Percentiles rank a stretch among this genome's conserved stretches.
Evolutionary conservation across 176 grass and related monocot genomes (phyloP).

Genomic region (Triticum dicoccoides): DNA sequence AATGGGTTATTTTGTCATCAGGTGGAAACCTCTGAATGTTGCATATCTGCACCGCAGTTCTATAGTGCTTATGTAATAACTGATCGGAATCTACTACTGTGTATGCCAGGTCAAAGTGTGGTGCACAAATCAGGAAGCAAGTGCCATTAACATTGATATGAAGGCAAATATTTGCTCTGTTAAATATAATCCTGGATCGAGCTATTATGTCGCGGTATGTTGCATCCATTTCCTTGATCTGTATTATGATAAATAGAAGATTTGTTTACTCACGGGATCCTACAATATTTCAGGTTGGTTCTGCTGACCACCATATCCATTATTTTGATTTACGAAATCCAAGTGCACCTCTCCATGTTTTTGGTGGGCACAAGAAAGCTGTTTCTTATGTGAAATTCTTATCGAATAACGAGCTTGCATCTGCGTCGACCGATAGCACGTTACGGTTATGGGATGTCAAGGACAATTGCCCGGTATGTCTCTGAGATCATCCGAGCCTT

Average conservation of each 20-base stretch:
- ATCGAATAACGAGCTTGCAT: slow-evolving; percentile 87
- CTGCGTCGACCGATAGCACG: slow-evolving; percentile 96
- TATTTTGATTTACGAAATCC: slow-evolving; percentile 98
- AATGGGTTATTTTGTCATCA: not conserved
- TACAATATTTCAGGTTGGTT: slow-evolving; percentile 73
- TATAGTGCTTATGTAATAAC: not conserved
- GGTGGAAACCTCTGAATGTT: not conserved
- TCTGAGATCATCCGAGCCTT: slow-evolving; percentile 7
- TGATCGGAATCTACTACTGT: slow-evolving; percentile 21
- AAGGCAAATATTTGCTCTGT: slow-evolving; percentile 99
- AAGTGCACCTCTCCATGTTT: slow-evolving; percentile 72
- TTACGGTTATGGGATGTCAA: slow-evolving; percentile 97
- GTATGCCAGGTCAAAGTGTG: slow-evolving; percentile 86
- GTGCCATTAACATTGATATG: slow-evolving; percentile 98
- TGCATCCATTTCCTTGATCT: slow-evolving; percentile 25
- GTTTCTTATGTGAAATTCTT: slow-evolving; percentile 99
- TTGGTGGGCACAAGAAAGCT: slow-evolving; percentile 90
- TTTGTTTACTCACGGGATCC: slow-evolving; percentile 28
- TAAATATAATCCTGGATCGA: slow-evolving; percentile 98
- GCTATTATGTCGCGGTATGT: slow-evolving; percentile 84
- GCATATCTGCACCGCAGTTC: not conserved
- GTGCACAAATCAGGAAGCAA: slow-evolving; percentile 97
- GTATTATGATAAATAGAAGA: not conserved
- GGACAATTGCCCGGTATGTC: slow-evolving; percentile 76
- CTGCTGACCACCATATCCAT: slow-evolving; percentile 97